Percentiles rank a stretch among this genome's conserved stretches.
phyloP scores from a whole-genome alignment of 2,329 filamentous ascomycete genomes.

The Sphaerulina populicola region DNA sequence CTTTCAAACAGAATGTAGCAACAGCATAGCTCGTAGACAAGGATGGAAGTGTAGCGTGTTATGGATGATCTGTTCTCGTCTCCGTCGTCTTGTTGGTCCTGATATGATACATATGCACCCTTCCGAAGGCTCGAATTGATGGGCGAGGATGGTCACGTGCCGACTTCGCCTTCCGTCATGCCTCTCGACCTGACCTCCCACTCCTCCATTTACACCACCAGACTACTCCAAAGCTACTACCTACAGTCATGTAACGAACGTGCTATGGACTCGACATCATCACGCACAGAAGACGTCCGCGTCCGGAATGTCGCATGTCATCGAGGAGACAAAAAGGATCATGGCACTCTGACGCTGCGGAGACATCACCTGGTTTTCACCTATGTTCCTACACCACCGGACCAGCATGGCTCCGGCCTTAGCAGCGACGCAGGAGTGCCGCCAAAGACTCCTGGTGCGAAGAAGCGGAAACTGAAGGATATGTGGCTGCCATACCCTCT shows the following conservation, averaged over 20 bases:
- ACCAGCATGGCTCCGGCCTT: neutral
- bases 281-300: slow-evolving; percentile 1
- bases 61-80: neutral
- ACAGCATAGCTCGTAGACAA: slow-evolving; percentile 13
- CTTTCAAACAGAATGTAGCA: slow-evolving; percentile 8
- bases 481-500: slow-evolving; percentile 94
- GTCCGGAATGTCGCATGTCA: slow-evolving; percentile 4
- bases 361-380: slow-evolving; percentile 59
- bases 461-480: slow-evolving; percentile 14
- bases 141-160: too few species aligned
- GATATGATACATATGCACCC: too few species aligned
- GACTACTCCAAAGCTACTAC: too few species aligned
- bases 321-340: neutral
- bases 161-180: too few species aligned
- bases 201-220: too few species aligned
- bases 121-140: too few species aligned
- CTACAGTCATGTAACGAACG: neutral
- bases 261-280: slow-evolving; percentile 2
- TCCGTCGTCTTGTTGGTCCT: too few species aligned
- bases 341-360: slow-evolving; percentile 55
- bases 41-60: neutral
- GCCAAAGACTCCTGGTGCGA: neutral
- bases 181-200: too few species aligned
- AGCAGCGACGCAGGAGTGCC: neutral
- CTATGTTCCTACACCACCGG: slow-evolving; percentile 40